Conservation (phyloP, 1,139 yeast species). For the Geotrichum macrosporum region DNA sequence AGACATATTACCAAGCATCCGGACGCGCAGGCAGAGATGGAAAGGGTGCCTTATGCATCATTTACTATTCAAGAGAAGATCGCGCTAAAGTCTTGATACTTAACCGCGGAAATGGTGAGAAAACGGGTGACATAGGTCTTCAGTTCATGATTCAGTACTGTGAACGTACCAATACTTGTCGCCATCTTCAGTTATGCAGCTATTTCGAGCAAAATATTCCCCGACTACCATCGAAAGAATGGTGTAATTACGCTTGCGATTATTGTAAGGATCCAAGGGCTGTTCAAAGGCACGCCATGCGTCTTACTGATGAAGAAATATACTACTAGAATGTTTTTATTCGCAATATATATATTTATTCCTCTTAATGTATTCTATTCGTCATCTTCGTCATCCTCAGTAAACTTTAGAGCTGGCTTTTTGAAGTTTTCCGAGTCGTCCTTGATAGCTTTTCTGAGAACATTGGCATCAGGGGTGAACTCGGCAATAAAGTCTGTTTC, state of each 20-base stretch:
- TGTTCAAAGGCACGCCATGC: conserved; percentile 11
- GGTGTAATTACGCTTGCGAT: conserved; percentile 38
- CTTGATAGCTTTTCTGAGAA: conserved; percentile 54
- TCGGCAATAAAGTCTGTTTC: conserved; percentile 82
- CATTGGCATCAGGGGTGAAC: conserved; percentile 52
- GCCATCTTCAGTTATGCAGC: conserved; percentile 71
- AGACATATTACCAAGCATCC: conserved; percentile 89
- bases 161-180: conserved; percentile 72
- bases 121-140: conserved; percentile 6
- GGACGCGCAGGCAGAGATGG: conserved; percentile 97
- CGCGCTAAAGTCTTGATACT: conserved; percentile 45
- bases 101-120: neutral
- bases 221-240: conserved; percentile 21
- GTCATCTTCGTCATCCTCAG: conserved; percentile 24
- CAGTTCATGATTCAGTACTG: conserved; percentile 61
- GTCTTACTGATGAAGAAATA: conserved; percentile 10
- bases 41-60: conserved; percentile 65
- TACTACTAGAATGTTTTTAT: conserved; percentile 1
- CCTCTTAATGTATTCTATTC: conserved; percentile 1
- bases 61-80: conserved; percentile 56
- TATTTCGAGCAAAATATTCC: conserved; percentile 63
- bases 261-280: conserved; percentile 31
- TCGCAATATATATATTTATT: neutral
- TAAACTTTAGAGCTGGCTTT: conserved; percentile 24
- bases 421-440: conserved; percentile 75